Conservation (phyloP, 2,329 filamentous ascomycete genomes). For the Zymoseptoria crescenta region DNA sequence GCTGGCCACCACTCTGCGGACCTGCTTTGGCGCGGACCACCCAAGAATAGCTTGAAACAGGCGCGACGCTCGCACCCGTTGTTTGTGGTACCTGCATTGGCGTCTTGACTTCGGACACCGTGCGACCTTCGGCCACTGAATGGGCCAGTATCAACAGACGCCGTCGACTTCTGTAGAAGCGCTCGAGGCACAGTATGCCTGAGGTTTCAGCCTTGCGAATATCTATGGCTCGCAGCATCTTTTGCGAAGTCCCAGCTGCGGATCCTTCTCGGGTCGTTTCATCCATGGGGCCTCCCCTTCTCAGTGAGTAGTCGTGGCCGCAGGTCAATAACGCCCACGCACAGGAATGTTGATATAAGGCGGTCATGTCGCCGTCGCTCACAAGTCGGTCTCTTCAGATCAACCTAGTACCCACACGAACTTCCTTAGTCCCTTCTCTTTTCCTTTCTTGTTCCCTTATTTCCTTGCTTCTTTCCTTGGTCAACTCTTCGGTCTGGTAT, state of each 20-base stretch:
- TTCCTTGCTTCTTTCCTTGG: slow-evolving; percentile 26
- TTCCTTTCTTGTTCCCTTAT: slow-evolving; percentile 20
- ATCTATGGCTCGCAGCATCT: slow-evolving; percentile 5
- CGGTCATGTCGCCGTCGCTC: slow-evolving; percentile 4
- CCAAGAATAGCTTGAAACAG: slow-evolving; percentile 24
- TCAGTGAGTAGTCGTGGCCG: slow-evolving; percentile 3
- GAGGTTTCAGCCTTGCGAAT: slow-evolving; percentile 15
- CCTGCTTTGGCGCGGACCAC: slow-evolving; percentile 1
- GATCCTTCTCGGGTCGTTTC: slow-evolving; percentile 13
- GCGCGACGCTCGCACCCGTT: slow-evolving; percentile 21
- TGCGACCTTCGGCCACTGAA: slow-evolving; percentile 14
- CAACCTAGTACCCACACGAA: slow-evolving; percentile 1
- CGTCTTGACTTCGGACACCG: slow-evolving; percentile 14
- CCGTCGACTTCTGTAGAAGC: slow-evolving; percentile 10
- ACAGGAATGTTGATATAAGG: slow-evolving; percentile 15
- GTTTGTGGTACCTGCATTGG: slow-evolving; percentile 14
- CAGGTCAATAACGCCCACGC: background rate
- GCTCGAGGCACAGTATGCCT: slow-evolving; percentile 10
- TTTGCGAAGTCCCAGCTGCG: slow-evolving; percentile 6
- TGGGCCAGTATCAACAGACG: slow-evolving; percentile 2
- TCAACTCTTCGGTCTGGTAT: slow-evolving; percentile 26
- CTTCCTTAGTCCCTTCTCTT: background rate
- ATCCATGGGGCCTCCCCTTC: slow-evolving; percentile 3
- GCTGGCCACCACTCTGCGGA: slow-evolving; percentile 6
- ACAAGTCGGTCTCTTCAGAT: background rate